These are phyloP conservation scores for Pittosporum tobira DNA, from an alignment of 129 eudicot species.

Conservation along the genomic window DNA sequence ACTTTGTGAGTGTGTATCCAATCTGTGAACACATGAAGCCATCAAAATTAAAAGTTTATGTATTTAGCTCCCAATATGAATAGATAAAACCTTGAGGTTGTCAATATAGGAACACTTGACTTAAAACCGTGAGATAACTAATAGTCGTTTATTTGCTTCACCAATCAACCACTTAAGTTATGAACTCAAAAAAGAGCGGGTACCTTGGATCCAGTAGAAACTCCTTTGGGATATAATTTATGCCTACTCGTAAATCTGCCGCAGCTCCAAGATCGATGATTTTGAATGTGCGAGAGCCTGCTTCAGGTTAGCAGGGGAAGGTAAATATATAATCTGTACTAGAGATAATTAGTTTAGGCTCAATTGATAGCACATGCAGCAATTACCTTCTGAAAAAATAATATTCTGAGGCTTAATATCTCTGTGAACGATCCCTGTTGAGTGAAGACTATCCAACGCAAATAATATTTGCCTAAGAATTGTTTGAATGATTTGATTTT, in stretches of 20 bases:
- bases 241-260: constrained; percentile 96
- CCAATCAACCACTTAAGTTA: not conserved
- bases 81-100: constrained; percentile 1
- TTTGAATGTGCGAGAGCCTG: constrained; percentile 92
- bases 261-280: constrained; percentile 98
- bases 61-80: not conserved
- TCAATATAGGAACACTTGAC: not conserved
- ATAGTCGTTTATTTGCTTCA: not conserved
- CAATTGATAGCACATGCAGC: not conserved
- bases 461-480: constrained; percentile 74
- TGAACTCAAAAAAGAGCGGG: not conserved
- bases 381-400: constrained; percentile 87
- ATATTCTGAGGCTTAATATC: constrained; percentile 93
- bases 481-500: constrained; percentile 85
- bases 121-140: not conserved
- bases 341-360: not conserved
- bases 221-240: constrained; percentile 94
- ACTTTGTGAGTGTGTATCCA: too few species aligned
- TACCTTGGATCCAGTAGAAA: constrained; percentile 98
- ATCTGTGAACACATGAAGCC: not conserved
- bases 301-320: not conserved
- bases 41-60: not conserved
- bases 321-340: not conserved
- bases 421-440: constrained; percentile 94
- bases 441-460: constrained; percentile 95